phyloP scores from a whole-genome alignment of 2,329 filamentous ascomycete species.

The Sporothrix variecibatus region DNA sequence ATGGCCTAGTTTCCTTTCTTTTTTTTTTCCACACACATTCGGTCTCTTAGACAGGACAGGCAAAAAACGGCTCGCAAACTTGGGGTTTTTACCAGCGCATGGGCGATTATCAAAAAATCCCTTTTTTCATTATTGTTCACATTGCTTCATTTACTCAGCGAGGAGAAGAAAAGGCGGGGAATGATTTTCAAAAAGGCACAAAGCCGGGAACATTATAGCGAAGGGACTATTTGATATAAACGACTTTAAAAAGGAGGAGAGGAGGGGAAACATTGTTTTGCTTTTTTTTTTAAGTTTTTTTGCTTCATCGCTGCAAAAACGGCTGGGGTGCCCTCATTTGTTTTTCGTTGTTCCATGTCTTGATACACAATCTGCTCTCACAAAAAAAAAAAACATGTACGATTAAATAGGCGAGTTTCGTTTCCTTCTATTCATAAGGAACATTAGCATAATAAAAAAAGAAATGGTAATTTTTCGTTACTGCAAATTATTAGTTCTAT shows the following conservation, averaged over 20 bases:
- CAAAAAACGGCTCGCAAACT: not conserved
- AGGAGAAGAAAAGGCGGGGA: not conserved
- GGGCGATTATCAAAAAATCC: not conserved
- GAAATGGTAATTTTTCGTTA: not conserved
- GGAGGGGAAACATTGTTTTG: not conserved
- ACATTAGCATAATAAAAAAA: conserved; percentile 7
- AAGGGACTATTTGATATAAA: not conserved
- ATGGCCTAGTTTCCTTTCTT: not conserved
- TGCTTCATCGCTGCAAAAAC: not conserved
- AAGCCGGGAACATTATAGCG: not conserved
- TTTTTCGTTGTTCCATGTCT: not conserved
- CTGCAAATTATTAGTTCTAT: not conserved
- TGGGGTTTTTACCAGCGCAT: not conserved
- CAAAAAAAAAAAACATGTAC: conserved; percentile 4
- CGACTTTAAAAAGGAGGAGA: not conserved
- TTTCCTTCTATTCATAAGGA: not conserved
- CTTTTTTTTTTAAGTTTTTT: not conserved
- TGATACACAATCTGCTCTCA: not conserved
- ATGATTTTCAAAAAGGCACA: not conserved
- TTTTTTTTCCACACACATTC: not conserved
- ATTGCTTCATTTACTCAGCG: conserved; percentile 6
- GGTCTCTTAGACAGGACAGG: not conserved
- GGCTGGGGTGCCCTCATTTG: not conserved
- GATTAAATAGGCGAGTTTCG: conserved; percentile 3
- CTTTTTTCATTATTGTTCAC: not conserved